These are phyloP conservation scores for Cryptosporidium tyzzeri DNA, from an alignment of 169 alveolate genomes.

Conservation along the genomic window DNA sequence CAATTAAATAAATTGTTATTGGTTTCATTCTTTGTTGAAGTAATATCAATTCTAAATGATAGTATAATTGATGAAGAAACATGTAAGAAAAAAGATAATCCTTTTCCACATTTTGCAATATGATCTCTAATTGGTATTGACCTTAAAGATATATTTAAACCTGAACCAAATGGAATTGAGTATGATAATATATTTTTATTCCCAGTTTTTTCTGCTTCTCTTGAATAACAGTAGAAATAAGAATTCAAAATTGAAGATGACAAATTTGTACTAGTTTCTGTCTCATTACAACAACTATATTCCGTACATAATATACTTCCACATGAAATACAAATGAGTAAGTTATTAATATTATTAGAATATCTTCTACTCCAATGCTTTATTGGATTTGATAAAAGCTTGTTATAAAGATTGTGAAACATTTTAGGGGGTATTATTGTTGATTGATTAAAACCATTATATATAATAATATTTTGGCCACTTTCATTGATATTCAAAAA, in stretches of 20 bases:
- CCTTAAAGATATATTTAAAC: slow-evolving; percentile 7
- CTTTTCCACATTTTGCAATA: slow-evolving; percentile 56
- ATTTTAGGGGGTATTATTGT: slow-evolving; percentile 25
- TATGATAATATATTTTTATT: background rate
- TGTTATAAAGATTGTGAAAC: slow-evolving; percentile 48
- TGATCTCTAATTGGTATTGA: slow-evolving; percentile 59
- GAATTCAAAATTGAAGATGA: slow-evolving; percentile 13
- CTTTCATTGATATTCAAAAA: background rate
- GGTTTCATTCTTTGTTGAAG: slow-evolving; percentile 8
- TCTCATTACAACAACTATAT: slow-evolving; percentile 45
- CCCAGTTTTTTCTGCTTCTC: background rate
- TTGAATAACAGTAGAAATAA: slow-evolving; percentile 29
- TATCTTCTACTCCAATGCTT: slow-evolving; percentile 30
- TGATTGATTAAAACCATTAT: slow-evolving; percentile 9
- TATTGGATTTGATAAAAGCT: slow-evolving; percentile 35
- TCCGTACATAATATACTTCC: slow-evolving; percentile 54
- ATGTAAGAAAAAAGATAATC: slow-evolving; percentile 52
- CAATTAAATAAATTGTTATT: slow-evolving; percentile 15
- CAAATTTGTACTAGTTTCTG: slow-evolving; percentile 10
- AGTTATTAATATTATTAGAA: slow-evolving; percentile 8
- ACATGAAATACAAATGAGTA: slow-evolving; percentile 38
- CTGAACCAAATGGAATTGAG: slow-evolving; percentile 62
- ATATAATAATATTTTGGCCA: background rate
- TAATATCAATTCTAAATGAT: slow-evolving; percentile 37
- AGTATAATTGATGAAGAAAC: slow-evolving; percentile 49